phyloP scores from a whole-genome alignment of 805 yeast genomes.

The Debaryomyces prosopidis region DNA sequence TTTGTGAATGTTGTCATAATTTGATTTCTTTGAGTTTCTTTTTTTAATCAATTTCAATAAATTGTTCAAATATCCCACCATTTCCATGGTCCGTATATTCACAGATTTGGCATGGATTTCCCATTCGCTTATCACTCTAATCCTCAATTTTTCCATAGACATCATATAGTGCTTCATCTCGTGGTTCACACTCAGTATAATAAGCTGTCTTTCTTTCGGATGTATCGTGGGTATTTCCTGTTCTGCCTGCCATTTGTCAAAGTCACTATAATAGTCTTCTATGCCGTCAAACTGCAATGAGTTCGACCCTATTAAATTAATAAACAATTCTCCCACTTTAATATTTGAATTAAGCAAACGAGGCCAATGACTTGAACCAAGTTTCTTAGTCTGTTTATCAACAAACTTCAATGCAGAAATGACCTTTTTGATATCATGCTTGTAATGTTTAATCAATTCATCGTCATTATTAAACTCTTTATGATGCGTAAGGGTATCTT shows the following conservation, averaged over 20 bases:
- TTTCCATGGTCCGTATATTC: conserved; percentile 35
- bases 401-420: conserved; percentile 46
- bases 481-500: conserved; percentile 10
- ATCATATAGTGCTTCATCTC: conserved; percentile 28
- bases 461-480: conserved; percentile 33
- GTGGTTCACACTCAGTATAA: conserved; percentile 21
- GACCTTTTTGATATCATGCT: conserved; percentile 42
- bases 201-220: conserved; percentile 34
- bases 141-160: conserved; percentile 19
- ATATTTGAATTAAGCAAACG: conserved; percentile 31
- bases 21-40: conserved; percentile 44
- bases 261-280: conserved; percentile 28
- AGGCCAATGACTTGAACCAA: conserved; percentile 28
- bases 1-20: conserved; percentile 37
- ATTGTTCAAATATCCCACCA: conserved; percentile 37
- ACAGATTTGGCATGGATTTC: conserved; percentile 26
- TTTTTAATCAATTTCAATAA: conserved; percentile 43
- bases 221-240: conserved; percentile 33
- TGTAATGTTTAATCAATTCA: conserved; percentile 40
- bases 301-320: conserved; percentile 29
- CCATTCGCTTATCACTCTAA: conserved; percentile 20
- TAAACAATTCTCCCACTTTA: conserved; percentile 29
- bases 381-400: conserved; percentile 22
- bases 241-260: conserved; percentile 27
- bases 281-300: conserved; percentile 38